phyloP scores from a whole-genome alignment of 1,139 yeast genomes.

The Schwanniomyces etchellsii region DNA sequence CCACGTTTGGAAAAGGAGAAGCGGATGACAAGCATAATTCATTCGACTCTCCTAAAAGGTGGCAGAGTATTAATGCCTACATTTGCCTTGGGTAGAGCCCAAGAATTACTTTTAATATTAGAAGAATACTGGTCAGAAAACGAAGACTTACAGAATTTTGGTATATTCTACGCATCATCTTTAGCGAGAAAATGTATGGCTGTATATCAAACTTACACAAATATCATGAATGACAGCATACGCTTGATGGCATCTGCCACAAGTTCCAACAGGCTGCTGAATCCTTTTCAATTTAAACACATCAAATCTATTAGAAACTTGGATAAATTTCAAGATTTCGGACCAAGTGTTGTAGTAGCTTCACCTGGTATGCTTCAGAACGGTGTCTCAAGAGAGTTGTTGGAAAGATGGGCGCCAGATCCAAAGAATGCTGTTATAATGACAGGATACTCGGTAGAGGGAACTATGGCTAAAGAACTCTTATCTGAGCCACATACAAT shows the following conservation, averaged over 20 bases:
- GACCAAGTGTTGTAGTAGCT: conserved; percentile 94
- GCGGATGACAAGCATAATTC: conserved; percentile 74
- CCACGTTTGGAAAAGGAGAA: conserved; percentile 82
- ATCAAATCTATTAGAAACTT: conserved; percentile 75
- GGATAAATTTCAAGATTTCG: conserved; percentile 85
- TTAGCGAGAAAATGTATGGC: conserved; percentile 96
- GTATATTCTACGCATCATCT: conserved; percentile 86
- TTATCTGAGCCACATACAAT: conserved; percentile 86
- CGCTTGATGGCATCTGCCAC: conserved; percentile 69
- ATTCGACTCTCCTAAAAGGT: conserved; percentile 78
- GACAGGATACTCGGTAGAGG: conserved; percentile 98
- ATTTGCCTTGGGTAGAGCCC: conserved; percentile 95
- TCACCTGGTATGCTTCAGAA: conserved; percentile 98
- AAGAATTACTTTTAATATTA: conserved; percentile 77
- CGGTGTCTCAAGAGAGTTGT: conserved; percentile 84
- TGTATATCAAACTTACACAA: conserved; percentile 92
- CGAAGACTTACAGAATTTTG: conserved; percentile 75
- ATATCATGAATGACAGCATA: conserved; percentile 93
- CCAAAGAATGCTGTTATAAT: conserved; percentile 80
- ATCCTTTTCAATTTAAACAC: conserved; percentile 87
- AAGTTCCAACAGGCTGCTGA: conserved; percentile 31
- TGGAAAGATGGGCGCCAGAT: conserved; percentile 98
- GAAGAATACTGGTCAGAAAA: conserved; percentile 93
- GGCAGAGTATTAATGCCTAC: conserved; percentile 93
- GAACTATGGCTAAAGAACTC: conserved; percentile 91